Percentiles rank a stretch among this genome's conserved stretches.
Conservation (phyloP, 345 rosid species). For the Mercurialis annua region DNA sequence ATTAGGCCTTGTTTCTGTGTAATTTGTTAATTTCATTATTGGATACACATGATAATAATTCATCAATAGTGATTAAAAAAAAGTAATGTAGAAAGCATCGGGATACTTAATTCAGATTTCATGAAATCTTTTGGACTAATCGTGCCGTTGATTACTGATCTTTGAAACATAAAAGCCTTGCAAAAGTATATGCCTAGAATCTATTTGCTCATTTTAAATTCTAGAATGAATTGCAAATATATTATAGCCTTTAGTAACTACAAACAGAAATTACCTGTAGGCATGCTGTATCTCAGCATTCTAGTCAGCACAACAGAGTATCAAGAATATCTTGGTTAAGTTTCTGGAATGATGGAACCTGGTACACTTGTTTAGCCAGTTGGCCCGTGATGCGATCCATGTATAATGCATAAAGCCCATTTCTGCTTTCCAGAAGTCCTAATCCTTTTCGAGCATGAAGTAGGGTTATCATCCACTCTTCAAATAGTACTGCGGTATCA, state of each 20-base stretch:
- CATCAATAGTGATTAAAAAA: too few species aligned
- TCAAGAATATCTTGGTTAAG: slow-evolving; percentile 49
- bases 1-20: too few species aligned
- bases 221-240: neutral
- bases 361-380: slow-evolving; percentile 57
- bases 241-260: neutral
- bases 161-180: neutral
- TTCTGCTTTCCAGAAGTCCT: slow-evolving; percentile 65
- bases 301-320: slow-evolving; percentile 35
- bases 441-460: slow-evolving; percentile 62
- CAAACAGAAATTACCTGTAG: neutral
- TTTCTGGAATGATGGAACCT: slow-evolving; percentile 43
- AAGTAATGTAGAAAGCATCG: too few species aligned
- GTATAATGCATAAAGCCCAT: slow-evolving; percentile 64
- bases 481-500: slow-evolving; percentile 54
- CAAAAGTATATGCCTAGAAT: neutral
- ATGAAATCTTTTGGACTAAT: neutral
- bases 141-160: too few species aligned
- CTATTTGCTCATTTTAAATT: neutral
- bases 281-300: neutral
- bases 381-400: slow-evolving; percentile 72
- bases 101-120: neutral
- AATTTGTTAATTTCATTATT: too few species aligned
- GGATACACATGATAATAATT: too few species aligned
- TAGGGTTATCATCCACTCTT: slow-evolving; percentile 69